phyloP scores from a whole-genome alignment of 2,329 filamentous ascomycete species.

The Elsinoe perseae region DNA sequence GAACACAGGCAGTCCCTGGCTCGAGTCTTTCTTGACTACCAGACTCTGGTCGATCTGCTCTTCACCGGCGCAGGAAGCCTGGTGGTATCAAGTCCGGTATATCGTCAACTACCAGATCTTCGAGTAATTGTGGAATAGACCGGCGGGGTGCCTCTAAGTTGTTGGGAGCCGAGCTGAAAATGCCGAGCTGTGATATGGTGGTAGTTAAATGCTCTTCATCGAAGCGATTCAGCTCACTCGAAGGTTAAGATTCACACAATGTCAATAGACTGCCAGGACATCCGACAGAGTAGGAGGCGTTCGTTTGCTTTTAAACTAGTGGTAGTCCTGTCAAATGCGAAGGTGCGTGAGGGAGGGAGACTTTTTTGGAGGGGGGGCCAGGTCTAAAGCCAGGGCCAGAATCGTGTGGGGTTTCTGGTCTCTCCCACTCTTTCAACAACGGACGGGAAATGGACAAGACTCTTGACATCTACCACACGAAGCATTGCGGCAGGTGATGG shows the following conservation, averaged over 20 bases:
- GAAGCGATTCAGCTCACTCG: too few relatives aligned
- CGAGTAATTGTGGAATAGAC: too few relatives aligned
- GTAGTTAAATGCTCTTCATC: too few relatives aligned
- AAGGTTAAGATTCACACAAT: background rate
- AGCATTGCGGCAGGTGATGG: background rate
- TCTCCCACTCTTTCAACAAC: background rate
- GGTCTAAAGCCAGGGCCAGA: background rate
- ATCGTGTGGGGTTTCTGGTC: background rate
- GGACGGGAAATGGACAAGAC: background rate
- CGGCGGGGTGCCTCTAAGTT: too few relatives aligned
- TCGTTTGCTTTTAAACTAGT: background rate
- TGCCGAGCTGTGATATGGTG: too few relatives aligned
- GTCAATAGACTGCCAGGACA: background rate
- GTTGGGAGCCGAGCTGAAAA: too few relatives aligned
- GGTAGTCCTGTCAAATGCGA: background rate
- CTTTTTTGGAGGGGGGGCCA: background rate
- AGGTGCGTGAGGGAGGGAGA: background rate
- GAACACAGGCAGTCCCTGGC: too few relatives aligned
- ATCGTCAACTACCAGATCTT: too few relatives aligned
- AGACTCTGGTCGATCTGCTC: too few relatives aligned
- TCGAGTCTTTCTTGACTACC: too few relatives aligned
- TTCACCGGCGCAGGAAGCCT: too few relatives aligned
- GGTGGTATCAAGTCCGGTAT: too few relatives aligned
- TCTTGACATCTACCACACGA: constrained; percentile 7
- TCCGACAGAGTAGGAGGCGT: background rate